Evolutionary conservation across 2,329 filamentous ascomycete species (phyloP).

Genomic region (Stemphylium beticola): DNA sequence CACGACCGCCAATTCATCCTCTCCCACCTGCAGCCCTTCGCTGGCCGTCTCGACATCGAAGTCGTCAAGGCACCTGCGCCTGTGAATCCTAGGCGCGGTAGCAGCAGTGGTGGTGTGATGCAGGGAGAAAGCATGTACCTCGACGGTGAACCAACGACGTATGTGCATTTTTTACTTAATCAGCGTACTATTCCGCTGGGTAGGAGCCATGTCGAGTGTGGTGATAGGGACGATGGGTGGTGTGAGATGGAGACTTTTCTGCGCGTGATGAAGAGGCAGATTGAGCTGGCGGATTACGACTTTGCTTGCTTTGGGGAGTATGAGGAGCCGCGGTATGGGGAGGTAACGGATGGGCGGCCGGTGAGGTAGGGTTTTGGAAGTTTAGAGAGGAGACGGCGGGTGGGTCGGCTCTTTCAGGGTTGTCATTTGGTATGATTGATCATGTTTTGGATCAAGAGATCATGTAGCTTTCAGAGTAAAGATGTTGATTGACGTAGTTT

Average conservation of each 20-base stretch:
- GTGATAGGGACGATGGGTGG: slow-evolving; percentile 73
- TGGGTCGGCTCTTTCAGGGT: no score
- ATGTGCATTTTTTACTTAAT: slow-evolving; percentile 77
- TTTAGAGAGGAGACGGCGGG: no score
- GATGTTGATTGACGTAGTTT: no score
- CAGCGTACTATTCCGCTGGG: slow-evolving; percentile 75
- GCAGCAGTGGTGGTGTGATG: neutral
- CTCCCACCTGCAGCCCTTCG: slow-evolving; percentile 73
- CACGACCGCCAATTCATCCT: slow-evolving; percentile 67
- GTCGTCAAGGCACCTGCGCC: slow-evolving; percentile 72
- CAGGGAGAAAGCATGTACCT: slow-evolving; percentile 53
- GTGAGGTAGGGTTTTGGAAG: slow-evolving; percentile 7
- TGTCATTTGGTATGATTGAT: no score
- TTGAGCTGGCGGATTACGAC: slow-evolving; percentile 66
- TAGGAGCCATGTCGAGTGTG: slow-evolving; percentile 69
- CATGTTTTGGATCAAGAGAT: no score
- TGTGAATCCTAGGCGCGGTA: slow-evolving; percentile 47
- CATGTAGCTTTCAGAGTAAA: no score
- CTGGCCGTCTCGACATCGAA: slow-evolving; percentile 74
- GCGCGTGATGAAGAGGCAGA: slow-evolving; percentile 64
- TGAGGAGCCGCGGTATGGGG: slow-evolving; percentile 55
- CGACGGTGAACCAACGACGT: slow-evolving; percentile 64
- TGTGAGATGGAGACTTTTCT: slow-evolving; percentile 75
- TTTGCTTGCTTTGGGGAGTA: slow-evolving; percentile 70
- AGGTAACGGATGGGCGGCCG: slow-evolving; percentile 59